Conservation (phyloP, 78 protist genomes). For the Monocercomonoides exilis region DNA sequence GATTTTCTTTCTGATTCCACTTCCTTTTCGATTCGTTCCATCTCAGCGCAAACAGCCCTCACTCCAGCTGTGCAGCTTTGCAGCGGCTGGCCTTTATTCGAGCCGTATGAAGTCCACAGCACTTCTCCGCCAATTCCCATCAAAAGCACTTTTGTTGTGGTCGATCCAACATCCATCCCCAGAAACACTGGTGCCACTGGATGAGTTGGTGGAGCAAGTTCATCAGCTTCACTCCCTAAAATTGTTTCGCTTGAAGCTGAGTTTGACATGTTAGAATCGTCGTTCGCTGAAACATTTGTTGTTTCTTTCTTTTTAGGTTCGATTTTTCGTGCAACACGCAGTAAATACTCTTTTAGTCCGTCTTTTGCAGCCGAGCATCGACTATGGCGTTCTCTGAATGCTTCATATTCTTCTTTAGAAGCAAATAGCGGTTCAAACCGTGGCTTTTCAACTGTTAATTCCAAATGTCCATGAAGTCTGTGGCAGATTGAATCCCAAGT, state of each 20-base stretch:
- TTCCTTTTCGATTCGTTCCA: too few relatives aligned
- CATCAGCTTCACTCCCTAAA: too few relatives aligned
- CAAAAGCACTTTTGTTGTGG: constrained; percentile 8
- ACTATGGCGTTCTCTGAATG: not conserved
- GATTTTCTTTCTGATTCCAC: not conserved
- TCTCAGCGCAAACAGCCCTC: not conserved
- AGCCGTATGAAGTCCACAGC: not conserved
- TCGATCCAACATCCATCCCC: constrained; percentile 24
- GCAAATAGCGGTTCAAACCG: not conserved
- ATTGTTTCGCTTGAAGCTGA: too few relatives aligned
- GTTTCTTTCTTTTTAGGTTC: not conserved
- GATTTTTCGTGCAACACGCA: too few relatives aligned
- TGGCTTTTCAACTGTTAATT: too few relatives aligned
- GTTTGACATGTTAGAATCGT: not conserved
- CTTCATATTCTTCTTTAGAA: not conserved
- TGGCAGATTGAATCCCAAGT: too few relatives aligned
- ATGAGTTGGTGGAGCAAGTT: too few relatives aligned
- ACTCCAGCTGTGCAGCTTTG: constrained; percentile 1
- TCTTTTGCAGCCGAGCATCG: not conserved
- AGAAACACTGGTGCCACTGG: not conserved
- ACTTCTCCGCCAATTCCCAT: not conserved
- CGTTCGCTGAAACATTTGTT: not conserved
- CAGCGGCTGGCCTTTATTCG: too few relatives aligned
- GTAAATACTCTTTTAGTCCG: too few relatives aligned
- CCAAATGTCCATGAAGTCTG: too few relatives aligned